Evolutionary conservation across 2,329 filamentous ascomycete genomes (phyloP), one percentile per base, ranked within the genome.

Genomic region (Diaporthe australafricana): DNA sequence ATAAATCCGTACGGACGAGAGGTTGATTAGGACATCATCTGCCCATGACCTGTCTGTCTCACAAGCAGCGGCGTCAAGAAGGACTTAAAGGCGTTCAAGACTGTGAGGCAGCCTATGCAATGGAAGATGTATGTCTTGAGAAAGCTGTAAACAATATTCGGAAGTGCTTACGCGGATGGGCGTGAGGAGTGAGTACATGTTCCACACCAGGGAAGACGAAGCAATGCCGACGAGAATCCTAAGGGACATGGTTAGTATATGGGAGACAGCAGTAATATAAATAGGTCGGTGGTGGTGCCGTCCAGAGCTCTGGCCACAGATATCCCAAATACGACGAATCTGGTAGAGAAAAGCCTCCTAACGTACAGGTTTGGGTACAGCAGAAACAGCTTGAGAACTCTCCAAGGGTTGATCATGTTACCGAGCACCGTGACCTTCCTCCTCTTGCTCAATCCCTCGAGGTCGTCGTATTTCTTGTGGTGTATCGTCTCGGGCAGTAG

Each of bases 401-500:
- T 86, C 74, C 87, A 79, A 0, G 91, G 91, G 74, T 91, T 92
- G 68, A 89, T 82, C 84, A 90, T 90, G 11, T 83, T 78, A 82
- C 87, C 87, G 48, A 93, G 83, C 22, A 87, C 86, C n/a, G 79
- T 78, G 0, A 81, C 81, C 76, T 88, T 87, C 32, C 84, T 77
- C 40, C 75, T 76, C 2, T 75, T 71, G 0, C 83, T 79, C 2
- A 90, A 81, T 0, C 88, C 88, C 8, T 82, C 80, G 1, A 92
- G 83, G 42, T 91, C 88, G 22, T 86, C 83, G 30, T 84, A 85
- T 56, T 88, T 87, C 76, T 85, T 87, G 71, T 86, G 83, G 75
- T 91, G 88, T 68, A 92, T 91, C 0, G 92, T 94, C 77, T 94
- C 92, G 0, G 91, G 91, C 25, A 93, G 85, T 40, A 93, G 82